Conservation (phyloP, 78 protist genomes). For the Planoprotostelium fungivorum region DNA sequence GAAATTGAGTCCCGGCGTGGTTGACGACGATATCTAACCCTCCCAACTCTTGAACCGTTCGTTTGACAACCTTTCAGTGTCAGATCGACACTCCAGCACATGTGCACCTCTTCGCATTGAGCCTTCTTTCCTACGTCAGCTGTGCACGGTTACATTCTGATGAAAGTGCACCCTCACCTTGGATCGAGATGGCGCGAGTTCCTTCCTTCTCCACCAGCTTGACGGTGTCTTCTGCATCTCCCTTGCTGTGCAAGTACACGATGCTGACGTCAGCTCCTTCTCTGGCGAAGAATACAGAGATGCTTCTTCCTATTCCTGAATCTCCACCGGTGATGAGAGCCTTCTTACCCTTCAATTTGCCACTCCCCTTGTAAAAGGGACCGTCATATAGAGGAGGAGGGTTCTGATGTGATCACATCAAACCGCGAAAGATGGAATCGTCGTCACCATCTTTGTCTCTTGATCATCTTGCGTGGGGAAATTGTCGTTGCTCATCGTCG, state of each 20-base stretch:
- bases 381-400: background rate
- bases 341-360: background rate
- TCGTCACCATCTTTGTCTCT: background rate
- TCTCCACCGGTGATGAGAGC: background rate
- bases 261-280: background rate
- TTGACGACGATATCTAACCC: background rate
- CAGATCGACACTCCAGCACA: background rate
- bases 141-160: too few relatives aligned
- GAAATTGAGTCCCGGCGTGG: background rate
- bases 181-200: background rate
- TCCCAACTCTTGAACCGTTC: background rate
- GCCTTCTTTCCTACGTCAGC: background rate
- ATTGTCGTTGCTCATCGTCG: too few relatives aligned
- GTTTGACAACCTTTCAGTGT: background rate
- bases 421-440: too few relatives aligned
- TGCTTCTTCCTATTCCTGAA: background rate
- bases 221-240: background rate
- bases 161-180: too few relatives aligned
- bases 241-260: background rate
- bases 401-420: too few relatives aligned
- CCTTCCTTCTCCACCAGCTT: background rate
- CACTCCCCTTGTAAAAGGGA: background rate
- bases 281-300: background rate
- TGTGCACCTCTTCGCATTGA: background rate
- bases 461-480: background rate